Base-by-base conservation (phyloP, 768 basidiomycete genomes). In the Strobilomyces confusus region DNA sequence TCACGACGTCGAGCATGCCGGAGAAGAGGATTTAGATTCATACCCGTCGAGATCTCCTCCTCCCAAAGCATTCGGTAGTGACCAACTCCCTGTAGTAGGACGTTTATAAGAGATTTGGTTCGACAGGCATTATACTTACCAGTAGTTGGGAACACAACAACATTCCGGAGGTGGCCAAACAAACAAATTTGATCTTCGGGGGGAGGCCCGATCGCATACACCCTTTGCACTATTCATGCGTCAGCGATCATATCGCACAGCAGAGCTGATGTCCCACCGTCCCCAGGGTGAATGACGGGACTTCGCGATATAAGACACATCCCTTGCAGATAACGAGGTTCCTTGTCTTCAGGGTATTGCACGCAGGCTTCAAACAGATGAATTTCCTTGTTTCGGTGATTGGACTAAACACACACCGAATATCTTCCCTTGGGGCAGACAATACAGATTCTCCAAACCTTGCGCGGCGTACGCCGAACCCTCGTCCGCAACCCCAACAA, bases 401-500 rank as follows among this genome's bases (percentile, higher is more conserved):
- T 11, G n/a, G 19, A 13, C 38, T 9, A 19, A 20, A 17, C n/a
- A 38, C 38, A 14, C 20, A 38, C 38, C 38, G 38, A 38, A 38
- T 6, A 38, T 38, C 19, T 38, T 38, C 38, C 38, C 38, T 38
- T 38, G 38, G 38, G 38, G 38, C 11, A 38, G 38, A 19, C 38
- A 38, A 38, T 38, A 38, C 38, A 38, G 9, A 38, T 38, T 38
- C n/a, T 38, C 20, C 19, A 38, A 5, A 38, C 38, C 38, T 19
- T 38, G 19, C n/a, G 11, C 20, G 2, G 63, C 64, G 56, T 89
- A 88, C 0, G 83, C 81, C 0, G 84, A 81, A 0, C 89, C 89
- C 68, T 92, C 89, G 60, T 95, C 92, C 3, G 89, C 86, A 9
- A 93, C 79, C 1, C 92, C 92, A 12, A 92, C 87, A 1, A 94